Conservation (phyloP, 805 yeast genomes). For the Maudiozyma saulgeensis region DNA sequence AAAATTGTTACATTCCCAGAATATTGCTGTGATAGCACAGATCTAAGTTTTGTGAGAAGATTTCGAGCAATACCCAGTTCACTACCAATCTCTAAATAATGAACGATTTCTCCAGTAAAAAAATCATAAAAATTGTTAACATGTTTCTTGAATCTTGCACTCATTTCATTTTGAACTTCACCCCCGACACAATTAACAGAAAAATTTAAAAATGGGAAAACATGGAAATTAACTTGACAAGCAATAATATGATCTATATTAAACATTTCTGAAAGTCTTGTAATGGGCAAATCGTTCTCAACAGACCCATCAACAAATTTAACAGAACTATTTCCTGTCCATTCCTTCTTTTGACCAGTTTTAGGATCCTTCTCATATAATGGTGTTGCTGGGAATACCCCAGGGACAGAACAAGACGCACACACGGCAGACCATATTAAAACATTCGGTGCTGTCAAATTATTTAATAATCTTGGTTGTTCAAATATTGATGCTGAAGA, state of each 20-base stretch:
- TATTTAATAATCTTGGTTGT: constrained; percentile 75
- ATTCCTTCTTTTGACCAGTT: constrained; percentile 65
- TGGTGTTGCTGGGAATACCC: constrained; percentile 78
- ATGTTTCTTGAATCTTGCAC: constrained; percentile 43
- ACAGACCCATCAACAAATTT: constrained; percentile 95
- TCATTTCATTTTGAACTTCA: constrained; percentile 50
- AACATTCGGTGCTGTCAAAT: constrained; percentile 73
- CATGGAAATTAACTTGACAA: constrained; percentile 95
- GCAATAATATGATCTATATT: constrained; percentile 96
- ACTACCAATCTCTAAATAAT: constrained; percentile 58
- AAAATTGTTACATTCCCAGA: constrained; percentile 90
- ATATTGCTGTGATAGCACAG: constrained; percentile 76
- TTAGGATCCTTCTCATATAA: constrained; percentile 72
- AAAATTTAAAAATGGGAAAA: constrained; percentile 70
- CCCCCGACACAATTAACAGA: constrained; percentile 64
- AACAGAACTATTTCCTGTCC: constrained; percentile 62
- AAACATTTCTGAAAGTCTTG: constrained; percentile 89
- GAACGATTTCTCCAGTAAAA: constrained; percentile 62
- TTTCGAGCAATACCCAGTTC: constrained; percentile 74
- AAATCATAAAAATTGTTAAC: constrained; percentile 49
- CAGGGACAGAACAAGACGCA: constrained; percentile 91
- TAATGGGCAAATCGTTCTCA: constrained; percentile 84
- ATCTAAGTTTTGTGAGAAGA: constrained; percentile 58
- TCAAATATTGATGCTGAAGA: constrained; percentile 87
- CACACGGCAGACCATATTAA: constrained; percentile 83